Percentiles rank a stretch among this genome's conserved stretches.
Conservation (phyloP, 2,329 filamentous ascomycete genomes). For the Rugonectria rugulosa region DNA sequence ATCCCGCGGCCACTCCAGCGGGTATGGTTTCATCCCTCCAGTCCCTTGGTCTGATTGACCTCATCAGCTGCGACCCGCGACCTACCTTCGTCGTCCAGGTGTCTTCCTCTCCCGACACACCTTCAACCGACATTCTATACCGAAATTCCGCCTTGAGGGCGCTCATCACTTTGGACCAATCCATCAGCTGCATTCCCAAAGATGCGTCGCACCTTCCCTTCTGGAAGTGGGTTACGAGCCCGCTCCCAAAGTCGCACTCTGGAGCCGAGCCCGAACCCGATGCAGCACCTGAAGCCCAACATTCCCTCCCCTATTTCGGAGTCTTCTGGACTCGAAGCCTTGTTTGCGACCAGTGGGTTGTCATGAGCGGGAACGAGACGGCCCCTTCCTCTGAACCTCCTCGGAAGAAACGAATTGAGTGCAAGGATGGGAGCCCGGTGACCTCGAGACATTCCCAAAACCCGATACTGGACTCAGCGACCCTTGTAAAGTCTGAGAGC, state of each 20-base stretch:
- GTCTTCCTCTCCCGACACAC: constrained; percentile 12
- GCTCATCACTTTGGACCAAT: constrained; percentile 42
- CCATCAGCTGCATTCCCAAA: constrained; percentile 40
- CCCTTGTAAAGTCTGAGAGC: constrained; percentile 33
- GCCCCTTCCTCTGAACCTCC: constrained; percentile 42
- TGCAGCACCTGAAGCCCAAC: constrained; percentile 27
- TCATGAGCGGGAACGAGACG: constrained; percentile 50
- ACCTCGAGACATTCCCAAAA: constrained; percentile 31
- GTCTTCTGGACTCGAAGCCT: constrained; percentile 49
- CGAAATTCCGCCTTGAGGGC: constrained; percentile 47
- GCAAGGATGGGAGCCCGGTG: constrained; percentile 27
- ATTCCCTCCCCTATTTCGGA: constrained; percentile 43
- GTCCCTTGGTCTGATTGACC: constrained; percentile 47
- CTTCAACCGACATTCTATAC: constrained; percentile 41
- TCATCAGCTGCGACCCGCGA: constrained; percentile 51
- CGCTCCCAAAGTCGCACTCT: constrained; percentile 17
- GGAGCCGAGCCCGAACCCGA: constrained; percentile 10
- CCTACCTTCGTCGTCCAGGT: constrained; percentile 50
- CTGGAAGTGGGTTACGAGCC: constrained; percentile 49
- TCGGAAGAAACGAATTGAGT: constrained; percentile 42
- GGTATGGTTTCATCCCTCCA: constrained; percentile 37
- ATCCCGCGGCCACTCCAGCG: constrained; percentile 30
- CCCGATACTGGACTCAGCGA: constrained; percentile 31
- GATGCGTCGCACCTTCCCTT: constrained; percentile 44
- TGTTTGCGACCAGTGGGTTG: constrained; percentile 46